Evolutionary conservation across 371 early-diverging fungal genomes (phyloP).

Genomic region (Circinella umbellata): DNA sequence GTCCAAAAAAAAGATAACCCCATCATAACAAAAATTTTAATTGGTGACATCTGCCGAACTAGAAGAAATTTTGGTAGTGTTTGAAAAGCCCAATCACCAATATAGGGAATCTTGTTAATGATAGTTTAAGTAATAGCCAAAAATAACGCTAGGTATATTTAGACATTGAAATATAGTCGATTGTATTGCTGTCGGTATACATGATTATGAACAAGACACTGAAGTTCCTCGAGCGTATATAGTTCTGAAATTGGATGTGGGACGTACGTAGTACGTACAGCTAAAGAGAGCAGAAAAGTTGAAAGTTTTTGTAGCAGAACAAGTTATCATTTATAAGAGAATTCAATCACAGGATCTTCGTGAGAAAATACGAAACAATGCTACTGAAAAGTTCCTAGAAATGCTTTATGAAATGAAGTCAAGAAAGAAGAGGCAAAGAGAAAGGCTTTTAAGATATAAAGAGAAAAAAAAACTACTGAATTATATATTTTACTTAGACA

Average conservation of each 20-base stretch:
- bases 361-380: constrained; percentile 69
- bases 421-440: constrained; percentile 9
- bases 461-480: not conserved
- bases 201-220: constrained; percentile 56
- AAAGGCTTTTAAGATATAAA: not conserved
- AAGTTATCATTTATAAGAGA: constrained; percentile 74
- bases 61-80: constrained; percentile 45
- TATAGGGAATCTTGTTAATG: too few species aligned
- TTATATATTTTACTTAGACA: too few species aligned
- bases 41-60: constrained; percentile 13
- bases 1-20: too few species aligned
- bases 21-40: too few species aligned
- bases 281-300: constrained; percentile 50
- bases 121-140: too few species aligned
- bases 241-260: constrained; percentile 46
- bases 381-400: constrained; percentile 82
- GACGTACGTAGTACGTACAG: constrained; percentile 14
- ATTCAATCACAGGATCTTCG: constrained; percentile 74
- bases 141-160: constrained; percentile 18
- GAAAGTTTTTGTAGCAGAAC: constrained; percentile 54
- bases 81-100: too few species aligned
- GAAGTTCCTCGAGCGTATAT: constrained; percentile 78
- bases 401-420: constrained; percentile 19
- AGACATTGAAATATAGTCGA: constrained; percentile 71
- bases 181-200: constrained; percentile 70